Percentiles rank a stretch among this genome's conserved stretches.
phyloP scores from a whole-genome alignment of 345 rosid genomes.

The Clausena lansium region DNA sequence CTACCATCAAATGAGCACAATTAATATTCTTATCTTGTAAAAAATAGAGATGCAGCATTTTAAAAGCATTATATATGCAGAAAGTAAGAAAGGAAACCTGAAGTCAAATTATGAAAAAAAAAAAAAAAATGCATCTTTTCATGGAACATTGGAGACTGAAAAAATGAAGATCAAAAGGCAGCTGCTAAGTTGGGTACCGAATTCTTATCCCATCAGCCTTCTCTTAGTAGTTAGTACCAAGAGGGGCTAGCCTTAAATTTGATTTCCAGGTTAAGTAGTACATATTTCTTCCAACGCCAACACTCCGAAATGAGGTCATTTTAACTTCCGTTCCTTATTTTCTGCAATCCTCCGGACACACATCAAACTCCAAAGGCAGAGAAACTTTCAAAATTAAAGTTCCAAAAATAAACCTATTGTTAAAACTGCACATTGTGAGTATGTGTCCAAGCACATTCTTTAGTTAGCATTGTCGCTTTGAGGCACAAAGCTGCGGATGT shows the following conservation, averaged over 20 bases:
- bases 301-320: neutral
- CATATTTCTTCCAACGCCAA: neutral
- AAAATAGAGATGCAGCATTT: too few species aligned
- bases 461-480: neutral
- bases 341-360: neutral
- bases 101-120: too few species aligned
- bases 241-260: neutral
- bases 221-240: neutral
- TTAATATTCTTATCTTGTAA: too few species aligned
- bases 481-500: neutral
- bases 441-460: neutral
- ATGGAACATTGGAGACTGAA: too few species aligned
- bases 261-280: neutral
- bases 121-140: too few species aligned
- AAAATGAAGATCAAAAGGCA: too few species aligned
- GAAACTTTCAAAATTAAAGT: neutral
- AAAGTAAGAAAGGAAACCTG: too few species aligned
- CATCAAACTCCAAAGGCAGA: slow-evolving; percentile 1
- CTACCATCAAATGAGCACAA: too few species aligned
- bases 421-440: neutral
- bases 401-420: neutral
- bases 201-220: neutral
- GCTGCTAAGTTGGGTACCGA: too few species aligned
- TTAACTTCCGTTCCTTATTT: neutral
- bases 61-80: too few species aligned